Evolutionary conservation across 2,329 filamentous ascomycete genomes (phyloP), one percentile per base, ranked within the genome.

Genomic region (Botrytis aclada): DNA sequence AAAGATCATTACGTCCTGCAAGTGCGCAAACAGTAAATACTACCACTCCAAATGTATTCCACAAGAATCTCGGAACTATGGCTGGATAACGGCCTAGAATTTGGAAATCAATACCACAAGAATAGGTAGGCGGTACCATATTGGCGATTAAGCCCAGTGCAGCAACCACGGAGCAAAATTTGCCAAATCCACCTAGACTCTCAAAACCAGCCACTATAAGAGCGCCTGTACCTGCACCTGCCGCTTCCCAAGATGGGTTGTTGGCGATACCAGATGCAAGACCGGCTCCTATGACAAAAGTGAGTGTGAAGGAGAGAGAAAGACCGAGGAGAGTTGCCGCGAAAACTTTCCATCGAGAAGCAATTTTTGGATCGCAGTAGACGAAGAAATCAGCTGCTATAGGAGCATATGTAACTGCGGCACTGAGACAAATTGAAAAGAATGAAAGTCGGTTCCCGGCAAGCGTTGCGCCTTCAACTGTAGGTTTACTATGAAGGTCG

Each of bases 321-420:
- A 92, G 83, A 7, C 90, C 89, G 2, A 84, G 72, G 71, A 90
- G 81, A 0, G 88, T 90, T 61, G 89, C 84, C 56, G 81, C 75
- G 77, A 90, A 91, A 62, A 91, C 83, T 74, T 85, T 85, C 78
- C 82, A 82, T 5, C 76, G 76, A 20, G 74, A 67, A 29, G 43
- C 84, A 82, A 25, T 86, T 84, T 20, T 87, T 84, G 75, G 83
- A 80, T 74, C 86, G 86, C 79, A 90, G 81, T 91, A 92, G 71
- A 91, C 89, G 76, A 91, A 90, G 12, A 89, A 92, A 79, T 92
- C 90, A 0, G 88, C 88, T n/a, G 87, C 88, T 2, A 86, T 85
- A 7, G 88, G 87, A 2, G 87, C 83, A 79, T 91, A 93, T 1
- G 89, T 90, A 70, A 91, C 86, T 12, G 88, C 88, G 2, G 88